Conservation (phyloP, 345 rosid genomes). For the Trapa incisa region DNA sequence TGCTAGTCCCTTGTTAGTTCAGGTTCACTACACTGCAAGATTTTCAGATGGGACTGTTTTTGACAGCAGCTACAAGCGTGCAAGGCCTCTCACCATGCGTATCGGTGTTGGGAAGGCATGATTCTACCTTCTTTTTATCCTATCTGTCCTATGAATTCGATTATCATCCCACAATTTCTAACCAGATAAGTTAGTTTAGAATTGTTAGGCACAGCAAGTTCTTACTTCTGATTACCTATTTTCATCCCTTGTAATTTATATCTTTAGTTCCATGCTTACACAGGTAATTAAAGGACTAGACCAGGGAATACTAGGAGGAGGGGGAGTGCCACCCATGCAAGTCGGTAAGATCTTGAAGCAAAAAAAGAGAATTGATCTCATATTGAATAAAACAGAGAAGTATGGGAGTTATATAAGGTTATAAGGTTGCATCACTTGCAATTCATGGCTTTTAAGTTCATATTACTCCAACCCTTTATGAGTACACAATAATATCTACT, state of each 20-base stretch:
- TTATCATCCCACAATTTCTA: background rate
- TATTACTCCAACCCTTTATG: too few species aligned
- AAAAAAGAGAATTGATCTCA: background rate
- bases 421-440: too few species aligned
- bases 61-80: slow-evolving; percentile 91
- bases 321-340: slow-evolving; percentile 87
- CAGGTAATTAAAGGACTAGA: slow-evolving; percentile 86
- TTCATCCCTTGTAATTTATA: background rate
- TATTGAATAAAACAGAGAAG: background rate
- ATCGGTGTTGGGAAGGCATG: slow-evolving; percentile 84
- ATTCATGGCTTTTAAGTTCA: too few species aligned
- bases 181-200: background rate
- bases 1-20: background rate
- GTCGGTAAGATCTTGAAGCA: slow-evolving; percentile 37
- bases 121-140: background rate
- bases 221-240: background rate
- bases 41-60: slow-evolving; percentile 81
- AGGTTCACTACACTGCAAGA: slow-evolving; percentile 89
- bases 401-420: too few species aligned
- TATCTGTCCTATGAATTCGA: background rate
- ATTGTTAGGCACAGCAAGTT: background rate
- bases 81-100: slow-evolving; percentile 87
- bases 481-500: too few species aligned
- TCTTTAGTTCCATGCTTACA: background rate
- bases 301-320: slow-evolving; percentile 85